Evolutionary conservation across 2,329 filamentous ascomycete genomes (phyloP), one percentile per base, ranked within the genome.

Genomic region (Rugonectria rugulosa): DNA sequence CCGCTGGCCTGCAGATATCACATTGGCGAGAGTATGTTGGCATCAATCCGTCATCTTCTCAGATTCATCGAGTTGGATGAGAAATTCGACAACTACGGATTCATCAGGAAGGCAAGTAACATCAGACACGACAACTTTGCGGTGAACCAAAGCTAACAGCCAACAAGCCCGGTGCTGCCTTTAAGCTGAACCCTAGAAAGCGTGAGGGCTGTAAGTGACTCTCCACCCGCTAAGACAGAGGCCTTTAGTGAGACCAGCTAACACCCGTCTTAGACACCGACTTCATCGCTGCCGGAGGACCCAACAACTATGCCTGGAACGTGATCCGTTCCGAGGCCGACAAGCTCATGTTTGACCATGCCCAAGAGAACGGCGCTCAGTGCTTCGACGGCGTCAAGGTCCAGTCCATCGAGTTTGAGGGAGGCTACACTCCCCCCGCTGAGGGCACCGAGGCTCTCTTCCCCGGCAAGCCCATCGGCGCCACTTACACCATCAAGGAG

Each of bases 321-420:
- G 70, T 81, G 2, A 60, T 80, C 8, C 76, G 79, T 6, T 79
- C 78, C 17, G 77, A 81, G 58, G 63, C 72, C 1, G 78, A 81
- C 56, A 61, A 80, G 4, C 37, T 81, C 5, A 65, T 81, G 6
- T 79, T 80, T 60, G 53, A 69, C 21, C 75, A 81, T 51, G 79
- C 79, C 1, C 70, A 48, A 1, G 56, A 67, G 8, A 66, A 70
- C 47, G 77, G 78, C 3, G 78, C 76, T 12, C 66, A 74, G 26
- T 70, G 64, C 7, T 79, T 79, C 51, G 75, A 81, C 24, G 72
- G 66, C 11, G 70, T 71, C 45, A 74, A 75, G 46, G 72, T 78
- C 15, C 53, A 67, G 1, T 23, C 59, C 0, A 65, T 79, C 21
- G 21, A 70, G 23, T 77, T 78, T 47, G 65, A 57, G 41, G 42